These are phyloP conservation scores for Pezicula neosporulosa DNA, from an alignment of 2,329 filamentous ascomycete species.

Conservation along the genomic window DNA sequence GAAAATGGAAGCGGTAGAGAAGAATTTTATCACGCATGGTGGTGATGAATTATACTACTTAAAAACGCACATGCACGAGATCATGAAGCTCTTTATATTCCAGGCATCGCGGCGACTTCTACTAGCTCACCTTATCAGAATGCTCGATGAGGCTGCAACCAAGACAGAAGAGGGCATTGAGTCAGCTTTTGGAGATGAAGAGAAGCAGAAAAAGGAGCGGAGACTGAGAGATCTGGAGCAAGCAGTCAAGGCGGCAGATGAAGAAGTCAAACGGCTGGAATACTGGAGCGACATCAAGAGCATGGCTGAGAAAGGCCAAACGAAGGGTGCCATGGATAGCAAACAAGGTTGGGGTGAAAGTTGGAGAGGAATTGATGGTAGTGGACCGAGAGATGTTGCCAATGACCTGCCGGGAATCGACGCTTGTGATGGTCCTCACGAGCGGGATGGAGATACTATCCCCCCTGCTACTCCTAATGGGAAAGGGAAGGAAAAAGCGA, in stretches of 20 bases:
- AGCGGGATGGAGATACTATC: slow-evolving; percentile 4
- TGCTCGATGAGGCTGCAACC: slow-evolving; percentile 50
- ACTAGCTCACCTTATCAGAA: slow-evolving; percentile 64
- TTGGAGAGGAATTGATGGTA: slow-evolving; percentile 26
- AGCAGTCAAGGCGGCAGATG: slow-evolving; percentile 73
- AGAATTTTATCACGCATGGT: slow-evolving; percentile 75
- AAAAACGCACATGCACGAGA: slow-evolving; percentile 72
- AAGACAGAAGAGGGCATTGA: slow-evolving; percentile 39
- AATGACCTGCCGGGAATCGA: slow-evolving; percentile 15
- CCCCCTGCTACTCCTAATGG: neutral
- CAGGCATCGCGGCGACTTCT: slow-evolving; percentile 81
- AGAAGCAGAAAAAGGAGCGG: slow-evolving; percentile 25
- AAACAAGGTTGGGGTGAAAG: slow-evolving; percentile 23
- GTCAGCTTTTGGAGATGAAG: slow-evolving; percentile 20
- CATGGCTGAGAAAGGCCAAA: slow-evolving; percentile 50
- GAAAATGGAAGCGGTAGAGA: slow-evolving; percentile 79
- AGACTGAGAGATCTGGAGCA: slow-evolving; percentile 67
- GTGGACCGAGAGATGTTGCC: slow-evolving; percentile 24
- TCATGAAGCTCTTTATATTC: slow-evolving; percentile 86
- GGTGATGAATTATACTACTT: slow-evolving; percentile 74
- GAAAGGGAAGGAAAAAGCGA: neutral
- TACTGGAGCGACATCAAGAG: slow-evolving; percentile 84
- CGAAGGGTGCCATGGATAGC: slow-evolving; percentile 24
- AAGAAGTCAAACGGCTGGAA: slow-evolving; percentile 75
- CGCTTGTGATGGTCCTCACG: slow-evolving; percentile 7